phyloP scores from a whole-genome alignment of 164 flowering plant genomes.

The Houttuynia cordata region DNA sequence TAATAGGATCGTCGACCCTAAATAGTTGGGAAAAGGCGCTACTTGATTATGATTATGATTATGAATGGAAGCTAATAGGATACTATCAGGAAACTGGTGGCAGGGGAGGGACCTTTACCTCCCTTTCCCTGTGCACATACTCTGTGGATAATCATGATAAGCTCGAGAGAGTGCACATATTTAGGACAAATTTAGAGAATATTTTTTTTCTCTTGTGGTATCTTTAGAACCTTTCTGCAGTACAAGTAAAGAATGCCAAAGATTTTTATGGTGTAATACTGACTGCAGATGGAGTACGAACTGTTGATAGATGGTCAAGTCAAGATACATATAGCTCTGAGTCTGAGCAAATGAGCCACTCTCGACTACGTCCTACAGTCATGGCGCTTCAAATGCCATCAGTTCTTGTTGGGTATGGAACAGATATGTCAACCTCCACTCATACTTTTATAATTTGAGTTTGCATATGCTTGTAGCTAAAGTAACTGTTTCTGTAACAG shows the following conservation, averaged over 20 bases:
- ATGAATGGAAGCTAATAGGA: too few species aligned
- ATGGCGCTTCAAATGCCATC: slow-evolving; percentile 74
- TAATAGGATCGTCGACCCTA: too few species aligned
- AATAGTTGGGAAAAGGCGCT: too few species aligned
- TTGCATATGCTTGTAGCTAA: not conserved
- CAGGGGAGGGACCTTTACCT: too few species aligned
- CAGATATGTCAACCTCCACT: not conserved
- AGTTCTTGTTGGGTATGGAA: slow-evolving; percentile 89
- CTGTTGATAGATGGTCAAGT: slow-evolving; percentile 38
- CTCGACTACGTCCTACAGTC: slow-evolving; percentile 52
- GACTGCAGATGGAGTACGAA: slow-evolving; percentile 50
- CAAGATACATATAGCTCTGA: slow-evolving; percentile 46
- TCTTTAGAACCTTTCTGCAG: too few species aligned
- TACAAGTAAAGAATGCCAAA: too few species aligned
- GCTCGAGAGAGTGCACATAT: too few species aligned
- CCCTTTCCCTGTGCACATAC: too few species aligned
- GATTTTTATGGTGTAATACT: slow-evolving; percentile 18
- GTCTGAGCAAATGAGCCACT: slow-evolving; percentile 34
- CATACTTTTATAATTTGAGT: not conserved
- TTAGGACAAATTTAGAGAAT: too few species aligned
- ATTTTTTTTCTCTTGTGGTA: too few species aligned
- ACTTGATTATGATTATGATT: too few species aligned
- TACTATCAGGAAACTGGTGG: not conserved
- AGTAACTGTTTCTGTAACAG: slow-evolving; percentile 21
- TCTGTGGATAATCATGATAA: too few species aligned